Percentiles rank a stretch among this genome's conserved stretches.
These are phyloP conservation scores for Penicillium salamii DNA, from an alignment of 495 filamentous ascomycete species.

Conservation along the genomic window DNA sequence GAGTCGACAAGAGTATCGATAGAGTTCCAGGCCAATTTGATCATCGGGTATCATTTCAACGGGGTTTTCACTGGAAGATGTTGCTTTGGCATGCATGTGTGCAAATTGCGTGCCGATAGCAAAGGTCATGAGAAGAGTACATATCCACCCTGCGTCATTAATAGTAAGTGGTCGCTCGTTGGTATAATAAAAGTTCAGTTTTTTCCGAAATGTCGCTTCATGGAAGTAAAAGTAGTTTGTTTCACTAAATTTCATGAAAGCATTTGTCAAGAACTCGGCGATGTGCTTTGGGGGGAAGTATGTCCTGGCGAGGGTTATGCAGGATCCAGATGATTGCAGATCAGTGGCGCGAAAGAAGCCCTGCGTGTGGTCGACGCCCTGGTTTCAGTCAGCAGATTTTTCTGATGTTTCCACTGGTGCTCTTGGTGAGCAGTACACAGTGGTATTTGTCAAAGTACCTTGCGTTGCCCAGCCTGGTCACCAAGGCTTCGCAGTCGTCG, in stretches of 20 bases:
- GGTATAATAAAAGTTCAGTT: conserved; percentile 12
- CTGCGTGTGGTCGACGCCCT: not conserved
- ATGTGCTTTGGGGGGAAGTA: conserved; percentile 12
- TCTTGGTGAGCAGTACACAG: not conserved
- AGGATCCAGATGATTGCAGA: conserved; percentile 13
- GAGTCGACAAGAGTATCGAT: conserved; percentile 16
- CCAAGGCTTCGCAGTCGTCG: conserved; percentile 12
- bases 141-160: conserved; percentile 19
- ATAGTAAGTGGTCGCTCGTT: conserved; percentile 3
- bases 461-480: conserved; percentile 1
- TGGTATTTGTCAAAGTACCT: not conserved
- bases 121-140: conserved; percentile 21
- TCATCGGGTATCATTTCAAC: not conserved
- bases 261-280: conserved; percentile 11
- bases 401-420: not conserved
- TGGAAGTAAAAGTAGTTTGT: conserved; percentile 19
- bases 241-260: conserved; percentile 11
- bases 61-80: not conserved
- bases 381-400: not conserved
- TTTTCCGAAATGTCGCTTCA: conserved; percentile 10
- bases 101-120: conserved; percentile 21
- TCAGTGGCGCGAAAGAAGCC: conserved; percentile 9
- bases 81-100: conserved; percentile 13
- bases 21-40: conserved; percentile 2
- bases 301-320: conserved; percentile 1